Percentiles rank a stretch among this genome's conserved stretches.
phyloP scores from a whole-genome alignment of 1,284 basidiomycete species.

The Fomitopsis schrenkii region DNA sequence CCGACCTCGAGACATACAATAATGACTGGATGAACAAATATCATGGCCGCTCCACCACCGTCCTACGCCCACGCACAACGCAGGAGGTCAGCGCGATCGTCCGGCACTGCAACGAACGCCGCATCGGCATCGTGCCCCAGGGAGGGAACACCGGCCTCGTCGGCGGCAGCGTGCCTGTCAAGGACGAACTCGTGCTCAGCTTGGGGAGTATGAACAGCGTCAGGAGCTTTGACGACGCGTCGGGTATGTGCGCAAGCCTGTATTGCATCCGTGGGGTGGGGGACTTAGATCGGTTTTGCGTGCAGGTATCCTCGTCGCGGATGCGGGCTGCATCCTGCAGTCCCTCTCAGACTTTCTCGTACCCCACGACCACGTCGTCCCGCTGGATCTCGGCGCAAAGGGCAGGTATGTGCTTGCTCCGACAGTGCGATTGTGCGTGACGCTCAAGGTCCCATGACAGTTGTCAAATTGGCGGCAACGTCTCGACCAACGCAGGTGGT shows the following conservation, averaged over 20 bases:
- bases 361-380: conserved; percentile 93
- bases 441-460: conserved; percentile 31
- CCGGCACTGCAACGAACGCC: conserved; percentile 76
- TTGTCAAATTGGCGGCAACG: conserved; percentile 98
- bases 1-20: conserved; percentile 84
- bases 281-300: conserved; percentile 6
- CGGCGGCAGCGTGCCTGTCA: conserved; percentile 90
- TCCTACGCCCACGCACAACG: conserved; percentile 87
- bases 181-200: conserved; percentile 87
- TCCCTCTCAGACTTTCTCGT: conserved; percentile 84
- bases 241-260: conserved; percentile 46
- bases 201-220: conserved; percentile 83
- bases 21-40: conserved; percentile 99
- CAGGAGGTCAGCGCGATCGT: conserved; percentile 87
- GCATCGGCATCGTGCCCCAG: conserved; percentile 91
- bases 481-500: conserved; percentile 97
- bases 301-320: conserved; percentile 68
- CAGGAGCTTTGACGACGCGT: conserved; percentile 90
- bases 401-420: conserved; percentile 57
- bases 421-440: not conserved
- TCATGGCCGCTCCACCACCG: conserved; percentile 76
- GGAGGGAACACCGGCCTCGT: conserved; percentile 99
- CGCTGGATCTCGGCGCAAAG: conserved; percentile 96
- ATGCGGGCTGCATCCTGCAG: conserved; percentile 96
- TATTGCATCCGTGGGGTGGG: not conserved